These are phyloP conservation scores for Dioszegia aurantiaca DNA, from an alignment of 768 basidiomycete species.

Conservation along the genomic window DNA sequence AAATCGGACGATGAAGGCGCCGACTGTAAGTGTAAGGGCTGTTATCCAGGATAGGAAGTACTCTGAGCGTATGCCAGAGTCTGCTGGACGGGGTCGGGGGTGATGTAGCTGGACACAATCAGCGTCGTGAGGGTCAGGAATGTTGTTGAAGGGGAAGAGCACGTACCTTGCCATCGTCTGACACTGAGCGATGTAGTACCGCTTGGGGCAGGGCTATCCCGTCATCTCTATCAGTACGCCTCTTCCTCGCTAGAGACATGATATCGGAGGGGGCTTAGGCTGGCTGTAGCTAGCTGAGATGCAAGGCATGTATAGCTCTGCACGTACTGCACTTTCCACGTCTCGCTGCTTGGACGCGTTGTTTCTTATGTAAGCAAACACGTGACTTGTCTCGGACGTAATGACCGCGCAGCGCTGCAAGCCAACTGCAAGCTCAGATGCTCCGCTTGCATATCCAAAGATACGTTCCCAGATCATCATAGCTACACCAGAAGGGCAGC, in stretches of 20 bases:
- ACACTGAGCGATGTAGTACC: neutral
- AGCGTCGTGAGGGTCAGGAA: neutral
- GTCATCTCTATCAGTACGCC: conserved; percentile 13
- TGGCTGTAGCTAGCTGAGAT: neutral
- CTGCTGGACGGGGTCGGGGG: conserved; percentile 6
- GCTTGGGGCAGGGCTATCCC: conserved; percentile 14
- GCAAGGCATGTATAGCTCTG: neutral
- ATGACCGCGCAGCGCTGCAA: too few relatives aligned
- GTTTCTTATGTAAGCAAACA: too few relatives aligned
- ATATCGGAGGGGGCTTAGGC: neutral
- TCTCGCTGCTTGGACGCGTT: too few relatives aligned
- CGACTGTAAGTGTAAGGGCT: conserved; percentile 56
- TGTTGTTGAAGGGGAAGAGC: neutral
- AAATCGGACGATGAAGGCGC: conserved; percentile 81
- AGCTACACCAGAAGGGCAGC: too few relatives aligned
- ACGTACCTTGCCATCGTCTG: conserved; percentile 23
- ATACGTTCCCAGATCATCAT: too few relatives aligned
- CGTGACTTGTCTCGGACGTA: too few relatives aligned
- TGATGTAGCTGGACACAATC: neutral
- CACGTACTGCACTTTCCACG: too few relatives aligned
- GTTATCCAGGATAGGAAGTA: conserved; percentile 25
- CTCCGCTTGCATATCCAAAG: too few relatives aligned
- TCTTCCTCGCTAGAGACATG: conserved; percentile 23
- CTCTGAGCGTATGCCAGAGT: conserved; percentile 20
- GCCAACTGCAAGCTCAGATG: too few relatives aligned